Base-by-base conservation (phyloP, 805 yeast species). In the Nakazawaea wyomingensis region DNA sequence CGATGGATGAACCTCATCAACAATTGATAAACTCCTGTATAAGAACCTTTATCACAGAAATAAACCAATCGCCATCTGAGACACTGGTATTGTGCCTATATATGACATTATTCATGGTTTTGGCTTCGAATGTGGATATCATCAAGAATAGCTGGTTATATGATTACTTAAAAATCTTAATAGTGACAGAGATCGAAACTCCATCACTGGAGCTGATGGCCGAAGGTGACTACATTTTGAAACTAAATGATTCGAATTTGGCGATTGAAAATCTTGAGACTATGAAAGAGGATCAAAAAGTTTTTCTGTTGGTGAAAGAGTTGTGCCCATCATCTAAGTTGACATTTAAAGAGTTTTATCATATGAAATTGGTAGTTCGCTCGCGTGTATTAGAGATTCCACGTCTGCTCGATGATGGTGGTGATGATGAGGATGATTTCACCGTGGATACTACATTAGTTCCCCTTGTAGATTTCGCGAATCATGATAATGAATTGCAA, bases 321-420 rank as follows among this genome's bases (percentile, higher is more conserved):
- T 21, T 39, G 17, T 14, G 22, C 11, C 22, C 13, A 13, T 16
- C 27, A 19, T 10, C 29, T 7, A 34, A 19, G 38, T 24, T 10
- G 30, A 31, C 17, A 30, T 20, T 14, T 17, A 33, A 4, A 16
- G 46, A 20, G 30, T 54, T 21, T 33, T 24, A 18, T 37, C 41
- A 16, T 32, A 29, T 9, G 55, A 53, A 21, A 34, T 54, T 10
- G 19, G 79, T 83, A 0, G 68, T 82, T 0, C 61, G 70, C 28
- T 80, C 87, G 0, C 64, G 91, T 43, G 72, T 75, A 1, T 62
- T 82, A 37, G 89, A 82, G 54, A 80, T 83, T 2, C 90, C 91
- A 0, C 63, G 66, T 52, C 52, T 46, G 2, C 51, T 49, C 3
- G 53, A 47, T 1, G 50, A 50, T 7, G 45, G 29, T 8, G 45